These are phyloP conservation scores for Neobulgaria alba DNA, from an alignment of 2,329 filamentous ascomycete species.

Conservation along the genomic window DNA sequence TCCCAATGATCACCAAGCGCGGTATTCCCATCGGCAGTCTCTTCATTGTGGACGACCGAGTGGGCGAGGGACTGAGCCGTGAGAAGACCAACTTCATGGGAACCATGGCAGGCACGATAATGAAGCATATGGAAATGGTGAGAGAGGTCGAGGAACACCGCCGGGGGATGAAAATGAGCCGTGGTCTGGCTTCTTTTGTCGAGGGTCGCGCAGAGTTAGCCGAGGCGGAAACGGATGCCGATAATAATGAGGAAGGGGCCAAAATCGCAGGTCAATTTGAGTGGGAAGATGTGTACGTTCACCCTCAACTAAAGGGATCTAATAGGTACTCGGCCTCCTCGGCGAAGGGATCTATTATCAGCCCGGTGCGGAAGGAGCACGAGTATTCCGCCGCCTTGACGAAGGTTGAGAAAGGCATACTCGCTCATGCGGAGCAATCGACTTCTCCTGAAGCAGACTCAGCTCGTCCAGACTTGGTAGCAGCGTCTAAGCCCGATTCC, in stretches of 20 bases:
- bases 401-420: slow-evolving; percentile 15
- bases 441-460: too few relatives aligned
- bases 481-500: slow-evolving; percentile 11
- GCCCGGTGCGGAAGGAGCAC: slow-evolving; percentile 18
- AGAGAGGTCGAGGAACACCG: slow-evolving; percentile 44
- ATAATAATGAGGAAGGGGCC: slow-evolving; percentile 23
- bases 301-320: slow-evolving; percentile 18
- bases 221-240: slow-evolving; percentile 24
- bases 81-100: slow-evolving; percentile 47
- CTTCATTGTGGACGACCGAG: slow-evolving; percentile 48
- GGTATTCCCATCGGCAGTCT: slow-evolving; percentile 47
- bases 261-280: slow-evolving; percentile 26
- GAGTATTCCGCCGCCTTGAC: slow-evolving; percentile 18
- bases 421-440: too few relatives aligned
- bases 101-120: slow-evolving; percentile 46
- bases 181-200: slow-evolving; percentile 46
- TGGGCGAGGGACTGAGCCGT: slow-evolving; percentile 40
- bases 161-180: slow-evolving; percentile 45
- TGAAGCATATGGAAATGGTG: slow-evolving; percentile 53
- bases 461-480: slow-evolving; percentile 11
- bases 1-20: slow-evolving; percentile 27
- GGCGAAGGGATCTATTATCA: slow-evolving; percentile 4
- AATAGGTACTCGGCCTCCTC: slow-evolving; percentile 6
- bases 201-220: slow-evolving; percentile 33
- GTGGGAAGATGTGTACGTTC: slow-evolving; percentile 12